Conservation (phyloP, 345 rosid genomes). For the Psidium friedrichsthalianum region DNA sequence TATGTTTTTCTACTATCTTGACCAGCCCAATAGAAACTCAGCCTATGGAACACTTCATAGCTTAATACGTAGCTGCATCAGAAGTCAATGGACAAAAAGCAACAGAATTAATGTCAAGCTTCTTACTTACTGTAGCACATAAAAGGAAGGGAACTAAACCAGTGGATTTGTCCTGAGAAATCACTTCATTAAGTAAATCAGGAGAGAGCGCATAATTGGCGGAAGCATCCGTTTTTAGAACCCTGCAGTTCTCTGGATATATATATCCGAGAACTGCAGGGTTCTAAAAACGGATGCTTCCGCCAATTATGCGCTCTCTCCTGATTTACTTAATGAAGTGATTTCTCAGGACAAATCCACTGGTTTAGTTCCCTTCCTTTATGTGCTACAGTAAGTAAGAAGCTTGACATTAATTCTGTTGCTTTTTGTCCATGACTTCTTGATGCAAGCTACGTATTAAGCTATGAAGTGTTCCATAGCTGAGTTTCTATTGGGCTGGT, state of each 20-base stretch:
- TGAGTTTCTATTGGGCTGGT: background rate
- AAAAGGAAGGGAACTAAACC: conserved; percentile 84
- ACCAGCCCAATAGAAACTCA: background rate
- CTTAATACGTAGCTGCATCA: background rate
- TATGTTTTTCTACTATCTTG: background rate
- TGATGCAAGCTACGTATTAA: background rate
- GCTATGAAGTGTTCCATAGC: background rate
- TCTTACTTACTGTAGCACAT: conserved; percentile 61
- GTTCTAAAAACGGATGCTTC: conserved; percentile 55
- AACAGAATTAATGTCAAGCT: background rate
- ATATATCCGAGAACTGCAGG: conserved; percentile 67
- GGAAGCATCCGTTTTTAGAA: conserved; percentile 55
- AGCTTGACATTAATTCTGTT: background rate
- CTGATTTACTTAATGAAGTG: conserved; percentile 43
- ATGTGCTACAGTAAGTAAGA: conserved; percentile 61
- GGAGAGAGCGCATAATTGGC: conserved; percentile 63
- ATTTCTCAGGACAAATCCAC: conserved; percentile 49
- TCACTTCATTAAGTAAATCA: conserved; percentile 39
- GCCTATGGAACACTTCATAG: background rate
- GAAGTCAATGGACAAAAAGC: background rate
- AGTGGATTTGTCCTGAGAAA: conserved; percentile 46
- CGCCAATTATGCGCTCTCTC: conserved; percentile 55
- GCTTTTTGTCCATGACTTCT: background rate
- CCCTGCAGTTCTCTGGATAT: conserved; percentile 61
- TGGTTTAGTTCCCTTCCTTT: conserved; percentile 80